These are phyloP conservation scores for Cucurbita argyrosperma DNA, from an alignment of 306 rosid genomes.

Conservation along the genomic window DNA sequence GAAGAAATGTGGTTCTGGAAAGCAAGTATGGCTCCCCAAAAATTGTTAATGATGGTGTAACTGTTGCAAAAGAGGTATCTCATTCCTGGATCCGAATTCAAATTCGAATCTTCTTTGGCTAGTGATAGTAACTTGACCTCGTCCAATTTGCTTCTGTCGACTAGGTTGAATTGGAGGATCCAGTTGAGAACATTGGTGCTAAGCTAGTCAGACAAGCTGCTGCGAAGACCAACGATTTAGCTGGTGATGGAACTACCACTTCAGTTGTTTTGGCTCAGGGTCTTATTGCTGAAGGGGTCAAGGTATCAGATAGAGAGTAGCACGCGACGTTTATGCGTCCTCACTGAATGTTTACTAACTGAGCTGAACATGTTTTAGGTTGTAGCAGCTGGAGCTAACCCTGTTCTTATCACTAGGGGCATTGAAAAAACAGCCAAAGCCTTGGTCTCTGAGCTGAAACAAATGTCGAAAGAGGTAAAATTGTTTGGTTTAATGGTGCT, in stretches of 20 bases:
- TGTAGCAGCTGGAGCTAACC: conserved; percentile 98
- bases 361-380: conserved; percentile 31
- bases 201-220: conserved; percentile 98
- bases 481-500: neutral
- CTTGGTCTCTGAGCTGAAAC: conserved; percentile 66
- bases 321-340: neutral
- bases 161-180: conserved; percentile 99
- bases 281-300: conserved; percentile 95
- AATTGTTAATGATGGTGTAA: conserved; percentile 95
- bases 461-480: conserved; percentile 76
- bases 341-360: neutral
- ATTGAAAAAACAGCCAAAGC: conserved; percentile 85
- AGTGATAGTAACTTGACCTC: neutral
- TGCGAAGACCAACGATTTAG: conserved; percentile 94
- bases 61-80: conserved; percentile 87
- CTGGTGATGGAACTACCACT: conserved; percentile 97
- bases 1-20: conserved; percentile 91
- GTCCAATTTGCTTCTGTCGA: neutral
- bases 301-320: conserved; percentile 17
- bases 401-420: conserved; percentile 92
- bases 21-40: conserved; percentile 99
- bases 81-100: neutral
- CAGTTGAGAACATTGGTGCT: conserved; percentile 98
- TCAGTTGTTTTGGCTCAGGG: conserved; percentile 99
- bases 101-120: neutral